These are phyloP conservation scores for Cicer yamashitae DNA, from an alignment of 306 rosid species.

Conservation along the genomic window DNA sequence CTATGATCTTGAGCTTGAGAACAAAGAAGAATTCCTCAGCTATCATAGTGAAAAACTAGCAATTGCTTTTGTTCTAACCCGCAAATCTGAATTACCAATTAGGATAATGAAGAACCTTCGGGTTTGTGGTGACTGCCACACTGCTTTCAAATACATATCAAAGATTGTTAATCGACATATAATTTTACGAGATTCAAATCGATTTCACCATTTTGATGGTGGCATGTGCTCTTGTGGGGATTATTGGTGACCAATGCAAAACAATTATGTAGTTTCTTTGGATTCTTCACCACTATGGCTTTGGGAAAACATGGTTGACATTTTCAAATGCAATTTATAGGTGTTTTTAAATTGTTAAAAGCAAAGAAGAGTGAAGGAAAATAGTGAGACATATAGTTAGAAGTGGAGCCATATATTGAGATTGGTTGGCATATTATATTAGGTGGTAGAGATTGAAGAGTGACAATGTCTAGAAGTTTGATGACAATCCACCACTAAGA, in stretches of 20 bases:
- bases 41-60: slow-evolving; percentile 94
- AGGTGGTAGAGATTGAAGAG: slow-evolving; percentile 8
- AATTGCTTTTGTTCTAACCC: slow-evolving; percentile 85
- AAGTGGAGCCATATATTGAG: background rate
- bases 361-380: slow-evolving; percentile 26
- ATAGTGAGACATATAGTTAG: slow-evolving; percentile 11
- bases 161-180: slow-evolving; percentile 72
- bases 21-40: slow-evolving; percentile 82
- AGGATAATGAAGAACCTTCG: slow-evolving; percentile 94
- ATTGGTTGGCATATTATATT: background rate
- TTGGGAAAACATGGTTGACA: slow-evolving; percentile 23
- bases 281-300: slow-evolving; percentile 28
- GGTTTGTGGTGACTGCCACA: slow-evolving; percentile 93
- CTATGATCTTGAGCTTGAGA: slow-evolving; percentile 84
- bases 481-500: background rate
- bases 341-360: slow-evolving; percentile 3
- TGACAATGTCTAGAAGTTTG: slow-evolving; percentile 25
- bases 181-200: slow-evolving; percentile 77
- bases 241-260: slow-evolving; percentile 64
- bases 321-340: background rate
- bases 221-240: slow-evolving; percentile 88
- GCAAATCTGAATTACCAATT: slow-evolving; percentile 73
- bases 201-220: slow-evolving; percentile 84
- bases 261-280: slow-evolving; percentile 20
- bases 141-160: slow-evolving; percentile 84